Percentiles rank a stretch among this genome's conserved stretches.
Conservation (phyloP, 1,284 basidiomycete genomes). For the Rhodotorula sp. region DNA sequence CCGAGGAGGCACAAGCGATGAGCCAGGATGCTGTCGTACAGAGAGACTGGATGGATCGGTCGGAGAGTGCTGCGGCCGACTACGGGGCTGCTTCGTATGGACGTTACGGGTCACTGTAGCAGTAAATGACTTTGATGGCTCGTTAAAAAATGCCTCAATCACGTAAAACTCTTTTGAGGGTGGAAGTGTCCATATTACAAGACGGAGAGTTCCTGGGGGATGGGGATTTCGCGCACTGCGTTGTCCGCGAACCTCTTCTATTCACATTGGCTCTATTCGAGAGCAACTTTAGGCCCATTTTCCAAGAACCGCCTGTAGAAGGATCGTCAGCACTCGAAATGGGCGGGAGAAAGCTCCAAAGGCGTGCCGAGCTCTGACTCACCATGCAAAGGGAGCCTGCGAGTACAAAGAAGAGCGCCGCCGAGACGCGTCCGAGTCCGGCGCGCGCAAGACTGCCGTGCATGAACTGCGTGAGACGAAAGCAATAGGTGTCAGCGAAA, state of each 20-base stretch:
- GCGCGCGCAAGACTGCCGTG: conserved; percentile 31
- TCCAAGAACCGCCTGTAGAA: conserved; percentile 50
- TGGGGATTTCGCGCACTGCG: no score
- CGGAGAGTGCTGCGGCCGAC: no score
- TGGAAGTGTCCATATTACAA: no score
- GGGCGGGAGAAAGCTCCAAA: conserved; percentile 41
- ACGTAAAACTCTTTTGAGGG: no score
- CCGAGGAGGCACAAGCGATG: conserved; percentile 2
- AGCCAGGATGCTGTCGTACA: conserved; percentile 16
- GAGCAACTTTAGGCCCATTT: no score
- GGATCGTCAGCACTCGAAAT: conserved; percentile 40
- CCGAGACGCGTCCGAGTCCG: background rate
- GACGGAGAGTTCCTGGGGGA: no score
- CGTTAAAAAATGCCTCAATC: no score
- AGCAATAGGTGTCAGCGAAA: background rate
- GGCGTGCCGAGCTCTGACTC: conserved; percentile 36
- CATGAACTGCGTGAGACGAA: conserved; percentile 25
- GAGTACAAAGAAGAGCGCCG: conserved; percentile 27
- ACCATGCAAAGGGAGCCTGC: conserved; percentile 36
- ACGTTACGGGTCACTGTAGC: no score
- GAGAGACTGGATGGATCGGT: background rate
- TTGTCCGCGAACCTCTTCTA: no score
- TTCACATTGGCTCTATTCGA: no score
- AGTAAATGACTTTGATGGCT: no score
- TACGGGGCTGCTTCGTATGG: no score